Conservation (phyloP, 2,329 filamentous ascomycete species). For the Lecanicillium sp. region DNA sequence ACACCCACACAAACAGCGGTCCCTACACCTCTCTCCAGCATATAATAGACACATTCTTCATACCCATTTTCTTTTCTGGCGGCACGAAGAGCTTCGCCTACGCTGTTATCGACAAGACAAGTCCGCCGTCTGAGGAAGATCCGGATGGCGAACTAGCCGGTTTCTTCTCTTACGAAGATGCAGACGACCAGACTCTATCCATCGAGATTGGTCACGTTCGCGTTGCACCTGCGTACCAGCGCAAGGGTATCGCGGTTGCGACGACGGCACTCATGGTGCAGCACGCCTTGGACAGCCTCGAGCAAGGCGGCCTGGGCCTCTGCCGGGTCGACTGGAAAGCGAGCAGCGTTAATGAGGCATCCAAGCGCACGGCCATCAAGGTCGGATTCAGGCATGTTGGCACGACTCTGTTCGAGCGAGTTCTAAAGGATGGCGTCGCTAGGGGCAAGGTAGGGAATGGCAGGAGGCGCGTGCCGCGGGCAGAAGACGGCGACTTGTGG, state of each 20-base stretch:
- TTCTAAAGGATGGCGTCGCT: background rate
- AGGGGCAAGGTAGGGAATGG: constrained; percentile 4
- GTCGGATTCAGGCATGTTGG: background rate
- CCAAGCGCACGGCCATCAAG: background rate
- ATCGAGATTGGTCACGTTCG: constrained; percentile 8
- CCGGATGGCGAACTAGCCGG: background rate
- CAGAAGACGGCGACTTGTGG: background rate
- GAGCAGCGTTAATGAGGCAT: constrained; percentile 6
- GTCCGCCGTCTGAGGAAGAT: background rate
- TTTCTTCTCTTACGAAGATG: constrained; percentile 2
- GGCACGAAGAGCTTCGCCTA: background rate
- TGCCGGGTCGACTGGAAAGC: constrained; percentile 1
- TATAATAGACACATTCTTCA: background rate
- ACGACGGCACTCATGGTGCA: constrained; percentile 1
- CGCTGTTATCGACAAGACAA: constrained; percentile 5
- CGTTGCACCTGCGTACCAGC: constrained; percentile 1
- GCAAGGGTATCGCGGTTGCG: background rate
- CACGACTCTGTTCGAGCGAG: background rate
- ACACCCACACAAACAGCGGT: constrained; percentile 4
- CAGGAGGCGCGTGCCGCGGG: background rate
- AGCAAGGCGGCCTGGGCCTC: constrained; percentile 5
- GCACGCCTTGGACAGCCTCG: background rate
- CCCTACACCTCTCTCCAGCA: constrained; percentile 1
- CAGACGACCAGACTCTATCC: background rate
- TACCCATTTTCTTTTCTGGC: background rate